Base-by-base conservation (phyloP, 495 filamentous ascomycete species). In the Penicillium malachiteum region DNA sequence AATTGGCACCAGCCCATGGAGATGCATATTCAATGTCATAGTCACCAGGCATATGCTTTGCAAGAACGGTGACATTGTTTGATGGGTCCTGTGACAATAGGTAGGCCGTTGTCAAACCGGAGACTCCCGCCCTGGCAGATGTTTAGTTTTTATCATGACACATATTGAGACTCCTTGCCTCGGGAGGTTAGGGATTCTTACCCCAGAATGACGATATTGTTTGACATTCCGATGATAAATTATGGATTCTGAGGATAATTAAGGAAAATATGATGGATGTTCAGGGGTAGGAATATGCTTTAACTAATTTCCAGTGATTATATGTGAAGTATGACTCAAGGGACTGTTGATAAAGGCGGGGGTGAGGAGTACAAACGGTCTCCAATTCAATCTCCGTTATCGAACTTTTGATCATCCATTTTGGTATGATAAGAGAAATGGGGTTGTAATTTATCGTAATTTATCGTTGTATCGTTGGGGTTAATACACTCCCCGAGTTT, bases 11-110 rank as follows among this genome's bases (percentile, higher is more conserved):
- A 18, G 94, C 94, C 88, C 90, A 96, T 0, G 94, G 94, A 14
- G 90, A 95, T 3, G 91, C 86, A 69, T 97, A 98, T 82, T 97
- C 92, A 50, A 94, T 87, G 64, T 97, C 92, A 74, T 96, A 96
- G 76, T 98, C 94, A 35, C 94, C 94, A 0, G 94, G 94, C 95
- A 98, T 96, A 63, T 97, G 92, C 69, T 96, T 97, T 18, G 91
- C 90, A 3, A 93, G 77, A 21, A 98, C 81, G 3, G 92, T 96
- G 56, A 98, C 77, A 48, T 83, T 82, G 61, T 85, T 86, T 18
- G 80, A 71, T 3, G 78, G 67, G 60, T 88, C 82, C 57, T 84
- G 84, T 40, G 92, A 88, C 26, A 97, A 82, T 14, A 90, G 71
- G 34, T 96, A 81, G 7, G 95, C 94, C 8, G 89, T 92, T n/a